Percentiles rank a stretch among this genome's conserved stretches.
Evolutionary conservation across 1,284 basidiomycete species (phyloP).

Genomic region (Leccinum olivaceoglutinosum): DNA sequence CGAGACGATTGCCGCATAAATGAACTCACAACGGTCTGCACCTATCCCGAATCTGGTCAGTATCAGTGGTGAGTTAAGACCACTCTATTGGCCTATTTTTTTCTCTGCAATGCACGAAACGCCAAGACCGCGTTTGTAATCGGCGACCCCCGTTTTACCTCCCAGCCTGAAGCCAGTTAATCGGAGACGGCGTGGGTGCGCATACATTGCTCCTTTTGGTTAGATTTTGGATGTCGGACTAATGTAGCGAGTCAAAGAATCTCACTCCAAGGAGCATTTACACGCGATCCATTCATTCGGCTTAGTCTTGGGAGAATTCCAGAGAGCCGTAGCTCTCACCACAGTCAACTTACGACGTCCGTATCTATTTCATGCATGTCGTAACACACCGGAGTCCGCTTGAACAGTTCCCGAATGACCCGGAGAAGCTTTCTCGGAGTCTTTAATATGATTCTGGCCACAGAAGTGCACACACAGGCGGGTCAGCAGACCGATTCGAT

Average conservation of each 20-base stretch:
- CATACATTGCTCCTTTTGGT: neutral
- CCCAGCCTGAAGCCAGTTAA: neutral
- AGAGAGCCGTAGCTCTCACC: slow-evolving; percentile 5
- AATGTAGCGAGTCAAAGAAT: no score
- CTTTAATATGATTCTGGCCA: neutral
- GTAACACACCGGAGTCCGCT: neutral
- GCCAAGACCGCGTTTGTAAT: neutral
- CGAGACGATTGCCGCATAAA: neutral
- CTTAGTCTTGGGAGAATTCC: neutral
- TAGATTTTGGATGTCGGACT: neutral
- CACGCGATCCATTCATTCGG: neutral
- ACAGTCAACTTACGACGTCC: slow-evolving; percentile 3
- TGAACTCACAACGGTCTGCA: neutral
- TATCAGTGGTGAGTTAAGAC: neutral
- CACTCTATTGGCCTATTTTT: neutral
- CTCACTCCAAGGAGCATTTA: slow-evolving; percentile 8
- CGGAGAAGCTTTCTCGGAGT: neutral
- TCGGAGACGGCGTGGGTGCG: slow-evolving; percentile 4
- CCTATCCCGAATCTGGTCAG: neutral
- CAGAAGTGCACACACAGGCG: neutral
- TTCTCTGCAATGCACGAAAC: neutral
- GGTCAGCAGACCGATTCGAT: neutral
- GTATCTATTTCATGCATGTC: neutral
- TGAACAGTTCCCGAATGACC: neutral
- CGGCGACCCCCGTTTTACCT: slow-evolving; percentile 3